Conservation (phyloP, 441 rosid species). For the Eutrema salsugineum region DNA sequence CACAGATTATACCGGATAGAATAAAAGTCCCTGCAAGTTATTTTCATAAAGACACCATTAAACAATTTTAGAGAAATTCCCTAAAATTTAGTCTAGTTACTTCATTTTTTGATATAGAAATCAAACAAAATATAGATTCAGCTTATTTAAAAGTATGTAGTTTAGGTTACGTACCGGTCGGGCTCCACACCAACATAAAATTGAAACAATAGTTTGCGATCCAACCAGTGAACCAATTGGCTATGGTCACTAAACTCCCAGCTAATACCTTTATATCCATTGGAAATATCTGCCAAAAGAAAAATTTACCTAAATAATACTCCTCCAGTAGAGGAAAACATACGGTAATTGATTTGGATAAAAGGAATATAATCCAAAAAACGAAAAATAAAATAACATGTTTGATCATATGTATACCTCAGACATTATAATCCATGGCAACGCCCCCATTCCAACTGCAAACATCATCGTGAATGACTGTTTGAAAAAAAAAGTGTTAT, state of each 20-base stretch:
- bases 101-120: background rate
- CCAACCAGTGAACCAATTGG: conserved; percentile 43
- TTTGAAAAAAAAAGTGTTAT: background rate
- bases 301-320: background rate
- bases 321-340: background rate
- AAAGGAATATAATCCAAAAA: background rate
- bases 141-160: background rate
- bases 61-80: too few species aligned
- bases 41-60: background rate
- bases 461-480: conserved; percentile 39
- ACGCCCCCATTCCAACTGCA: conserved; percentile 50
- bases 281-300: conserved; percentile 38
- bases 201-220: conserved; percentile 36
- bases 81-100: background rate
- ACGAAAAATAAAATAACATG: background rate
- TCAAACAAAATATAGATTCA: background rate
- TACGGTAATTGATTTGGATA: background rate
- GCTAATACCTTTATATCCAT: conserved; percentile 41
- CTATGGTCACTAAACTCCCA: conserved; percentile 41
- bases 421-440: conserved; percentile 65
- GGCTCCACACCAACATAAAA: conserved; percentile 45
- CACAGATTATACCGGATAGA: conserved; percentile 18
- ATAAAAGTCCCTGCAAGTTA: conserved; percentile 22
- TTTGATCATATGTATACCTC: conserved; percentile 42
- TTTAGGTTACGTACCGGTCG: conserved; percentile 28